Evolutionary conservation across 495 filamentous ascomycete species (phyloP), one percentile per base, ranked within the genome.

Genomic region (Pseudomonodictys pantanalensis): DNA sequence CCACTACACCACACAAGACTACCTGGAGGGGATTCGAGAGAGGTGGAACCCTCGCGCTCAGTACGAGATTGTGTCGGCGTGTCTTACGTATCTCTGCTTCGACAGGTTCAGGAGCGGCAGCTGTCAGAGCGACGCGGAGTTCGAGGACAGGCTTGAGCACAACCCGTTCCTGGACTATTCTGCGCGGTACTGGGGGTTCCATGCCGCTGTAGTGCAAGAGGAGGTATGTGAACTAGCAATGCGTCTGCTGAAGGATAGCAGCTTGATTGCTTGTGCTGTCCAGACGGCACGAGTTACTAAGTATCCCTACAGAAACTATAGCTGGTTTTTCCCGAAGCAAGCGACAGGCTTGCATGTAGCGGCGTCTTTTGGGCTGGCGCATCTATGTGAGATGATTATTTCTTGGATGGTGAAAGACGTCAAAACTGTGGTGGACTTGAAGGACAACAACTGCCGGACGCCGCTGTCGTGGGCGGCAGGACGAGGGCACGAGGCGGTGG

Each of bases 1-100:
- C 3, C 82, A 83, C 63, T 81, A 78, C 57, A 82, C 81, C 0
- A 70, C 78, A 0, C 73, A 83, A 52, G 73, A 77, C 26, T 84
- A 80, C 60, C 76, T 84, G 35, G 67, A 77, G 29, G 62, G 67
- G 25, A 76, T 62, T 15, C 66, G 64, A 55, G 39, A 47, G 3
- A 42, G 50, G 10, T 76, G 69, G 69, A 76, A 76, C 49, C 69
- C 75, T 3, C 52, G 68, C 59, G 73, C 72, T 5, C 58, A 76
- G 30, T 22, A 49, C 7, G 39, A 62, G 9, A 75, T 82, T 25
- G 62, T 74, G 8, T 53, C 15, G 33, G 67, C 55, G 23, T 81
- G 78, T 61, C 44, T 76, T 44, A 76, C 74, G 0, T 80, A 80
- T 54, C 68, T 82, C 3, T 75, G 62, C 3, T 78, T 75, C 39